Percentiles rank a stretch among this genome's conserved stretches.
Evolutionary conservation across 257 asterid genomes (phyloP).

Genomic region (Jacaranda copaia): DNA sequence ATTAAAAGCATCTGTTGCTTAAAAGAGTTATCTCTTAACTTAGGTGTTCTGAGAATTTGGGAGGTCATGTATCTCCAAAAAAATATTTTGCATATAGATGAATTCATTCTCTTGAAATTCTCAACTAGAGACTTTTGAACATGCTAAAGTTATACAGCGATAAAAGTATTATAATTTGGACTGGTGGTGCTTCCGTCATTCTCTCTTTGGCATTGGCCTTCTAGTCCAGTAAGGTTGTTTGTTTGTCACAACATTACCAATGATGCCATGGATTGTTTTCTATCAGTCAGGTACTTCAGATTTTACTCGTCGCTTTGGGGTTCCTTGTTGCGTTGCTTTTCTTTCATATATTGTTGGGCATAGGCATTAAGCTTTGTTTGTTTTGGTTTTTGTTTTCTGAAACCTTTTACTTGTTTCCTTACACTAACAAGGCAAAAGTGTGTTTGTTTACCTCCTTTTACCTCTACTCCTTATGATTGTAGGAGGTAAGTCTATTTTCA

Average conservation of each 20-base stretch:
- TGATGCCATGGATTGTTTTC: not conserved
- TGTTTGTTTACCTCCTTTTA: not conserved
- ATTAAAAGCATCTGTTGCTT: not conserved
- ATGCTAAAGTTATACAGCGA: not conserved
- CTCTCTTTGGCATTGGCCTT: not conserved
- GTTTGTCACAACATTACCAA: not conserved
- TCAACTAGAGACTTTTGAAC: slow-evolving; percentile 10
- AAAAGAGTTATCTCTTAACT: not conserved
- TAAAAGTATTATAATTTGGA: not conserved
- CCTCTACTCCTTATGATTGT: not conserved
- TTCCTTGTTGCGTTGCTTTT: not conserved
- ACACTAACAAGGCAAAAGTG: not conserved
- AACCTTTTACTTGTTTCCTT: not conserved
- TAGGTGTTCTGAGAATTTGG: not conserved
- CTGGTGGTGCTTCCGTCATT: not conserved
- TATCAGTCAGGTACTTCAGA: not conserved
- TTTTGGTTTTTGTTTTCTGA: not conserved
- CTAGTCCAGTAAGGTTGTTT: not conserved
- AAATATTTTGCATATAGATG: not conserved
- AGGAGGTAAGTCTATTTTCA: not conserved
- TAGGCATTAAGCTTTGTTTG: not conserved
- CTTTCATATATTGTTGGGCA: slow-evolving; percentile 4
- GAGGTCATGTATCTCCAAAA: not conserved
- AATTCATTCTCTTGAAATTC: not conserved
- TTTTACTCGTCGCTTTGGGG: not conserved